These are phyloP conservation scores for Magnolia officinalis DNA, from an alignment of 164 flowering plant genomes.

Conservation along the genomic window DNA sequence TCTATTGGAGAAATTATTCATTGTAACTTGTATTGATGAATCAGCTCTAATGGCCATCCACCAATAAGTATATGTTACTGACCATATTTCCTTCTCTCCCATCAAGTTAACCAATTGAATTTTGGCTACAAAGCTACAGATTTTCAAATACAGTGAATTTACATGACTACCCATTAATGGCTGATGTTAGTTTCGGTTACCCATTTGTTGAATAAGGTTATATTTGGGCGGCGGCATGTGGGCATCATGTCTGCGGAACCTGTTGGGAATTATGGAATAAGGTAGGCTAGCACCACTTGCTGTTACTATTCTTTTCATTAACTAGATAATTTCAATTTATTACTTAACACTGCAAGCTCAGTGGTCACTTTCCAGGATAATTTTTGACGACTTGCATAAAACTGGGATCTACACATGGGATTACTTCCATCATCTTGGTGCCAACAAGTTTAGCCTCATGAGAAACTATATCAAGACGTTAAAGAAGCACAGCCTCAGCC, in stretches of 20 bases:
- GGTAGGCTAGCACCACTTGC: conserved; percentile 38
- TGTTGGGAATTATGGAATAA: conserved; percentile 94
- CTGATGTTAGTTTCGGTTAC: not conserved
- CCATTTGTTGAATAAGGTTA: conserved; percentile 47
- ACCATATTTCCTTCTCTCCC: not conserved
- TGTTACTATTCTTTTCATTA: not conserved
- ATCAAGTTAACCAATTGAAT: not conserved
- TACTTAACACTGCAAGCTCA: not conserved
- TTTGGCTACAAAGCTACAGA: not conserved
- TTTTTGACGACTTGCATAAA: conserved; percentile 90
- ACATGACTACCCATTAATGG: not conserved
- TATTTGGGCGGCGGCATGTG: conserved; percentile 78
- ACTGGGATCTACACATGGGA: conserved; percentile 97
- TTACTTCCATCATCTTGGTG: conserved; percentile 78
- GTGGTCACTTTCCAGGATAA: conserved; percentile 41
- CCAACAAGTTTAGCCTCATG: conserved; percentile 77
- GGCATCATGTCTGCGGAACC: conserved; percentile 97
- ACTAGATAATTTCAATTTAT: not conserved
- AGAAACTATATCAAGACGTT: conserved; percentile 66
- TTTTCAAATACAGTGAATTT: not conserved
- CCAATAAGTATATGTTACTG: not conserved
- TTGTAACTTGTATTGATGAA: too few relatives aligned
- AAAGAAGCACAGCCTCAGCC: conserved; percentile 68
- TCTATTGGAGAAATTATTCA: too few relatives aligned
- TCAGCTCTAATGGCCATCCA: too few relatives aligned